phyloP scores from a whole-genome alignment of 2,329 filamentous ascomycete genomes.

The Xylaria digitata region DNA sequence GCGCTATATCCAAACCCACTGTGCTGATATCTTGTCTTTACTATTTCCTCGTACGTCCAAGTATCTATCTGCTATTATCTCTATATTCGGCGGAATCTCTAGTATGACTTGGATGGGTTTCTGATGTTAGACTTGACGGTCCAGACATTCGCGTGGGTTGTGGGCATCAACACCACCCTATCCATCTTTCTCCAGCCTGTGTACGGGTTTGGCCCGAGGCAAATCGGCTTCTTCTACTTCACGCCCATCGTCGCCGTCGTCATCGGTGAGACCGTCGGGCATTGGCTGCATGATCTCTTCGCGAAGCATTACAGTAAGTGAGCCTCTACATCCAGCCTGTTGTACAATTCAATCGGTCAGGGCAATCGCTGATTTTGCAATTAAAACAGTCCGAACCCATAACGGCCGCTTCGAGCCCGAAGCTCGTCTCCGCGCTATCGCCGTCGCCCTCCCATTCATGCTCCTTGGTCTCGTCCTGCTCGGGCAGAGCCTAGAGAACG shows the following conservation, averaged over 20 bases:
- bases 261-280: conserved; percentile 64
- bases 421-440: conserved; percentile 62
- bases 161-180: conserved; percentile 68
- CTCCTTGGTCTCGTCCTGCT: conserved; percentile 62
- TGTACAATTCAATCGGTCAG: background rate
- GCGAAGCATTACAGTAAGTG: conserved; percentile 54
- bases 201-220: conserved; percentile 62
- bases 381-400: conserved; percentile 52
- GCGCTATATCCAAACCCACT: conserved; percentile 55
- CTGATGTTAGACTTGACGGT: background rate
- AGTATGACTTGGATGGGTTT: background rate
- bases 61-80: background rate
- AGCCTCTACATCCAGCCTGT: background rate
- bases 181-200: conserved; percentile 62
- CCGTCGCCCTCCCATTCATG: conserved; percentile 61
- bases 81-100: background rate
- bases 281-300: conserved; percentile 66
- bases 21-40: conserved; percentile 53
- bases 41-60: conserved; percentile 49
- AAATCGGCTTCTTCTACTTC: conserved; percentile 69
- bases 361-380: background rate
- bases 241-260: conserved; percentile 65
- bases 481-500: conserved; percentile 62
- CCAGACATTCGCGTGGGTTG: conserved; percentile 60
- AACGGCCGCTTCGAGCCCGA: conserved; percentile 68